A percentile compares a stretch with the other conserved stretches of the same genome.
These are phyloP conservation scores for Neofusicoccum kwambonambiense DNA, from an alignment of 2,329 filamentous ascomycete species.

Conservation along the genomic window DNA sequence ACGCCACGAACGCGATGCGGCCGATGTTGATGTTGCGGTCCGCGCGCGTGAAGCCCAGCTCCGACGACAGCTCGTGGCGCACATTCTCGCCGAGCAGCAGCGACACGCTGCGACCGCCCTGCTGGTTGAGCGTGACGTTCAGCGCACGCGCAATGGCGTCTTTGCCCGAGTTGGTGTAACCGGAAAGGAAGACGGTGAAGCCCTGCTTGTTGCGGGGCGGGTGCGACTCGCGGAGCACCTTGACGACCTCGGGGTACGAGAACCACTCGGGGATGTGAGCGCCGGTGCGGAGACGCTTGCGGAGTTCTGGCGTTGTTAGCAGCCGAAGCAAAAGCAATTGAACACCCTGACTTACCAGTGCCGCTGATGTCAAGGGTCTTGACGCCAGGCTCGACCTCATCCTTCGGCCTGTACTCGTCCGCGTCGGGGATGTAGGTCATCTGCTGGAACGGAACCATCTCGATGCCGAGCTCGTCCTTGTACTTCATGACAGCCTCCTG, in stretches of 20 bases:
- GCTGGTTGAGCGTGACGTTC: conserved; percentile 96
- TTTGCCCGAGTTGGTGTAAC: conserved; percentile 95
- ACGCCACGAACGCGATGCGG: conserved; percentile 93
- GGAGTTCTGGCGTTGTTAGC: conserved; percentile 73
- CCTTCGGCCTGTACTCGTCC: conserved; percentile 92
- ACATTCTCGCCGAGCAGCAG: conserved; percentile 95
- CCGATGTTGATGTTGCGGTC: conserved; percentile 94
- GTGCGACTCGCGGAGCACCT: conserved; percentile 93
- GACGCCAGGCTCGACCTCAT: conserved; percentile 79
- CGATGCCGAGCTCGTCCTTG: conserved; percentile 92
- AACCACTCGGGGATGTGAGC: conserved; percentile 99
- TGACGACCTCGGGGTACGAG: conserved; percentile 98
- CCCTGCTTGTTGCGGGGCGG: conserved; percentile 87
- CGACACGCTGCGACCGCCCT: conserved; percentile 90
- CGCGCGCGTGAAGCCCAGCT: conserved; percentile 90
- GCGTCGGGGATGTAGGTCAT: conserved; percentile 98
- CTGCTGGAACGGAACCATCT: conserved; percentile 99
- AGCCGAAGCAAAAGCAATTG: background rate
- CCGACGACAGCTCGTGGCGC: conserved; percentile 85
- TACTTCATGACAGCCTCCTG: conserved; percentile 97
- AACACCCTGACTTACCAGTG: conserved; percentile 36
- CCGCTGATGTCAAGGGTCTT: conserved; percentile 65
- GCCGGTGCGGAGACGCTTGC: conserved; percentile 83
- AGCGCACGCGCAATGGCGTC: conserved; percentile 93
- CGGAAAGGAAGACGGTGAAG: conserved; percentile 97